phyloP scores from a whole-genome alignment of 192 early-diverging fungal genomes.

The Spizellomyces punctatus region DNA sequence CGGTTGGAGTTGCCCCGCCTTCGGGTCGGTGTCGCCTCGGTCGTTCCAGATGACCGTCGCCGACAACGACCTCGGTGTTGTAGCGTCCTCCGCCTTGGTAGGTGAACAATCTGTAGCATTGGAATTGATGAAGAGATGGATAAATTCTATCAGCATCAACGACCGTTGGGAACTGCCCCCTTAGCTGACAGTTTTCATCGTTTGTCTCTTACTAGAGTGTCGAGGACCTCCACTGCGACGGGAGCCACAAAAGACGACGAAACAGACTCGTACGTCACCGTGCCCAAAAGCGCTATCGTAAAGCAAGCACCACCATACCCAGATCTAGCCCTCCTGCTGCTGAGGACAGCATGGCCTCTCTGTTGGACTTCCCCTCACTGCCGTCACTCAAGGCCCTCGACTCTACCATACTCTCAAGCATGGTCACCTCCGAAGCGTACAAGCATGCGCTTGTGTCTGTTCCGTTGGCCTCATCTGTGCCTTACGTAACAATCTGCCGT shows the following conservation, averaged over 20 bases:
- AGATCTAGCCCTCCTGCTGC: conserved; percentile 1
- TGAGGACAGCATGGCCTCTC: neutral
- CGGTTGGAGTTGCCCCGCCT: conserved; percentile 39
- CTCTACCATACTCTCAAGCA: too few relatives aligned
- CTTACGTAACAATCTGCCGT: too few relatives aligned
- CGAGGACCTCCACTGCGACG: conserved; percentile 45
- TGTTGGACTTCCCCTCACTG: too few relatives aligned
- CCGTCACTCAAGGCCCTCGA: too few relatives aligned
- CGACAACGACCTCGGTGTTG: conserved; percentile 47
- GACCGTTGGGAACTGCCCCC: too few relatives aligned
- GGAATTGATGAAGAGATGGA: too few relatives aligned
- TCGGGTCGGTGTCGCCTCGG: conserved; percentile 35
- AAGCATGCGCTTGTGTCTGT: too few relatives aligned
- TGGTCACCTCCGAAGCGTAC: too few relatives aligned
- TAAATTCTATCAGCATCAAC: too few relatives aligned
- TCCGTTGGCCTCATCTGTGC: too few relatives aligned
- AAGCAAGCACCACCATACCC: conserved; percentile 2
- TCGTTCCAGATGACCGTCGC: conserved; percentile 37
- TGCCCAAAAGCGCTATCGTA: conserved; percentile 41
- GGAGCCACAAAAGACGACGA: conserved; percentile 13
- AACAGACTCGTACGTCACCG: conserved; percentile 39
- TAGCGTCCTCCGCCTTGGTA: conserved; percentile 48
- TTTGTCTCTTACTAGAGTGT: conserved; percentile 22
- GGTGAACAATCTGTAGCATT: neutral
- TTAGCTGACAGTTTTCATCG: too few relatives aligned